Percentiles rank a stretch among this genome's conserved stretches.
These are phyloP conservation scores for Strobilomyces confusus DNA, from an alignment of 768 basidiomycete species.

Conservation along the genomic window DNA sequence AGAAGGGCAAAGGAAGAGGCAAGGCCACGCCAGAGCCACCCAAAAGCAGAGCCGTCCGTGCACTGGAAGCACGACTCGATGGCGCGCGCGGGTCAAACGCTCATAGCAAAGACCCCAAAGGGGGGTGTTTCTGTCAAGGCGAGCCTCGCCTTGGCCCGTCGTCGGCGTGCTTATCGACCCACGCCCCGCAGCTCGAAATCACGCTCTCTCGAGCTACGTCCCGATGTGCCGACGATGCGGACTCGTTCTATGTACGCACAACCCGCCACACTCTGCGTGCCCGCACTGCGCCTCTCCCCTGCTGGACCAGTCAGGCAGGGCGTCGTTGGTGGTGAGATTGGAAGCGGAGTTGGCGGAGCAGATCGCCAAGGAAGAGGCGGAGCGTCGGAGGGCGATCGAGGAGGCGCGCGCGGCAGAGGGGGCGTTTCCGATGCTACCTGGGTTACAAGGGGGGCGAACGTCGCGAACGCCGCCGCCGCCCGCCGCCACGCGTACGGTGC, in stretches of 20 bases:
- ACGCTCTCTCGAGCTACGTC: slow-evolving; percentile 53
- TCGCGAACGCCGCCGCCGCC: slow-evolving; percentile 21
- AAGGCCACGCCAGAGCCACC: slow-evolving; percentile 33
- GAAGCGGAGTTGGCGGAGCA: slow-evolving; percentile 42
- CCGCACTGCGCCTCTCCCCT: slow-evolving; percentile 48
- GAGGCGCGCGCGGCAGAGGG: slow-evolving; percentile 51
- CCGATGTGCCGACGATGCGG: slow-evolving; percentile 57
- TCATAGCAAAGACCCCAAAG: slow-evolving; percentile 47
- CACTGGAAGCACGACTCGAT: slow-evolving; percentile 45
- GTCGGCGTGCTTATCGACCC: background rate
- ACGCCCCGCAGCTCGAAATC: slow-evolving; percentile 44
- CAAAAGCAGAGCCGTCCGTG: slow-evolving; percentile 48
- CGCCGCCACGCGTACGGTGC: slow-evolving; percentile 49
- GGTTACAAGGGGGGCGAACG: slow-evolving; percentile 8
- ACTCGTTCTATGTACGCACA: slow-evolving; percentile 57
- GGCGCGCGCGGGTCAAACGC: slow-evolving; percentile 35
- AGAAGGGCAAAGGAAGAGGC: slow-evolving; percentile 34
- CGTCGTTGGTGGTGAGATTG: slow-evolving; percentile 39
- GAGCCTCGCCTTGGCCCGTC: background rate
- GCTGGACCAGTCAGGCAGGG: slow-evolving; percentile 31
- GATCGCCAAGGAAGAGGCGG: slow-evolving; percentile 45
- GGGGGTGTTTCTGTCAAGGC: slow-evolving; percentile 74
- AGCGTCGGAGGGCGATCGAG: slow-evolving; percentile 41
- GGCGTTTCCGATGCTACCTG: slow-evolving; percentile 55
- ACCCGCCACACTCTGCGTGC: slow-evolving; percentile 51